Evolutionary conservation across 805 yeast genomes (phyloP).

Genomic region (Ogataea chonburiensis): DNA sequence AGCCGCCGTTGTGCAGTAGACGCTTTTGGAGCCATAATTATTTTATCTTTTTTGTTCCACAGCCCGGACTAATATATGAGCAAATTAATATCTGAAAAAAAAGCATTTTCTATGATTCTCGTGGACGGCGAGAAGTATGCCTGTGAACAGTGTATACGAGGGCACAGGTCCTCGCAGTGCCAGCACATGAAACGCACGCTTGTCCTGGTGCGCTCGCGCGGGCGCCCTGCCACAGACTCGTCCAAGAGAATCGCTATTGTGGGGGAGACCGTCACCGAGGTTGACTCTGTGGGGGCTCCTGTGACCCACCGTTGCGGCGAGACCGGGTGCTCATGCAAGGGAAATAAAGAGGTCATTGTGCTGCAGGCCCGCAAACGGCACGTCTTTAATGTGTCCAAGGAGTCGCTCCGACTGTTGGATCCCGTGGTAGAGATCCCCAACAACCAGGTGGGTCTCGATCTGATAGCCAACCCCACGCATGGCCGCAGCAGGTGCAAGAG

Average conservation of each 20-base stretch:
- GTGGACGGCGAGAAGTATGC: conserved; percentile 80
- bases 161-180: conserved; percentile 88
- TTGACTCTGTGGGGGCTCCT: conserved; percentile 1
- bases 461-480: conserved; percentile 27
- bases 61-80: conserved; percentile 14
- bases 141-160: conserved; percentile 84
- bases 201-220: conserved; percentile 85
- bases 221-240: conserved; percentile 70
- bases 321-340: conserved; percentile 9
- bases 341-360: conserved; percentile 25
- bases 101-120: conserved; percentile 54
- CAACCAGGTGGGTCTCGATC: conserved; percentile 32
- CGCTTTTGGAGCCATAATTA: conserved; percentile 25
- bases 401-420: conserved; percentile 33
- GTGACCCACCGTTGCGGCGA: conserved; percentile 7
- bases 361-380: conserved; percentile 36
- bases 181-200: conserved; percentile 77
- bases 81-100: conserved; percentile 13
- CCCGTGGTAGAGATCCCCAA: conserved; percentile 36
- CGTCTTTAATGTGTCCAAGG: conserved; percentile 36
- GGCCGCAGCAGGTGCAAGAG: conserved; percentile 18
- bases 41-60: not conserved
- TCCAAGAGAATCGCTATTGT: conserved; percentile 59
- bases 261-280: conserved; percentile 38
- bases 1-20: conserved; percentile 76